phyloP scores from a whole-genome alignment of 306 rosid genomes.

The Leucaena leucocephala region DNA sequence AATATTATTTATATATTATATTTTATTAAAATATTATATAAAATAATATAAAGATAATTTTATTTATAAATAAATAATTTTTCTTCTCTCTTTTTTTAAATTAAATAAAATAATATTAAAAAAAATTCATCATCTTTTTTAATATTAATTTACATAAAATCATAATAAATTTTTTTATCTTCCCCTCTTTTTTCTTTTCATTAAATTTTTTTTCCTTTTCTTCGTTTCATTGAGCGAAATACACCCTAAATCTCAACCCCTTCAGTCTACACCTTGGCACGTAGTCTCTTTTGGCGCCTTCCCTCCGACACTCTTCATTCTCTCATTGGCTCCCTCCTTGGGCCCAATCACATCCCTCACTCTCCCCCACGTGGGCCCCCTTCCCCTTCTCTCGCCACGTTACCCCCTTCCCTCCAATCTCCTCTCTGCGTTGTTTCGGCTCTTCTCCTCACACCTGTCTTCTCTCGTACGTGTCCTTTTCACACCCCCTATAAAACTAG shows the following conservation, averaged over 20 bases:
- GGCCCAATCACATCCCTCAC: conserved; percentile 14
- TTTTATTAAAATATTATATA: no score
- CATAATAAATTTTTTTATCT: no score
- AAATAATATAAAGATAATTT: no score
- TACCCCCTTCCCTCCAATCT: conserved; percentile 46
- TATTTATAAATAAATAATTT: no score
- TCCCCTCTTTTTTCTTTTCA: no score
- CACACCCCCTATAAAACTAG: conserved; percentile 37
- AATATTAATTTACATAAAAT: no score
- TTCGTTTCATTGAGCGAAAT: no score
- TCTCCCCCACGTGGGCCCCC: conserved; percentile 23
- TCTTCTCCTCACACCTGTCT: conserved; percentile 48
- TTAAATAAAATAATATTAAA: no score
- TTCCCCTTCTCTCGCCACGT: conserved; percentile 45
- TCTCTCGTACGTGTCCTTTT: conserved; percentile 43
- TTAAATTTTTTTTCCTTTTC: no score
- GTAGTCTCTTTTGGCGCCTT: conserved; percentile 30
- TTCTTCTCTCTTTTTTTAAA: no score
- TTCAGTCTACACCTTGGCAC: conserved; percentile 34
- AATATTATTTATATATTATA: no score
- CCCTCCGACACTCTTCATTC: conserved; percentile 45
- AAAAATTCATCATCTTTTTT: no score
- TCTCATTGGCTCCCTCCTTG: conserved; percentile 32
- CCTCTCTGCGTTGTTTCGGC: conserved; percentile 37
- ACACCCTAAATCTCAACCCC: conserved; percentile 1